phyloP scores from a whole-genome alignment of 208 protist genomes.

The Crithidia thermophila region DNA sequence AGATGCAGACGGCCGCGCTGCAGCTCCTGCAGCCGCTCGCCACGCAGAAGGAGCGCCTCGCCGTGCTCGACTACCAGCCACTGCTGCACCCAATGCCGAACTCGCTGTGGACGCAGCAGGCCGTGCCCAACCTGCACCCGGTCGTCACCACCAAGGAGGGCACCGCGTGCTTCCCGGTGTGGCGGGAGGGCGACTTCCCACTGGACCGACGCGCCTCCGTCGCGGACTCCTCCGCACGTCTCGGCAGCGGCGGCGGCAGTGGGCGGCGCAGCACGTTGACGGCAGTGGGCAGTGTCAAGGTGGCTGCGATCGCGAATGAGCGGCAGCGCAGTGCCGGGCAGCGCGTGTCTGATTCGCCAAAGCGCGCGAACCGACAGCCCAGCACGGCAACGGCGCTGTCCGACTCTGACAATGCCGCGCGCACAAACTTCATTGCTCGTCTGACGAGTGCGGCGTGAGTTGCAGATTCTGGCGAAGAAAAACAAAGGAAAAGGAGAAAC shows the following conservation, averaged over 20 bases:
- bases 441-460: not conserved
- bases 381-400: slow-evolving; percentile 7
- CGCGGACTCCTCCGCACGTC: slow-evolving; percentile 4
- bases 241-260: slow-evolving; percentile 11
- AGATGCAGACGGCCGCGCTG: slow-evolving; percentile 54
- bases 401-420: slow-evolving; percentile 18
- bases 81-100: slow-evolving; percentile 65
- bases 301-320: slow-evolving; percentile 18
- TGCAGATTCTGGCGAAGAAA: no score
- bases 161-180: slow-evolving; percentile 51
- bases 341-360: slow-evolving; percentile 17
- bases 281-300: slow-evolving; percentile 5
- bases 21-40: slow-evolving; percentile 82
- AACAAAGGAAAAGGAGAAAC: no score
- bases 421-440: slow-evolving; percentile 8
- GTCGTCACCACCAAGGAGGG: slow-evolving; percentile 40
- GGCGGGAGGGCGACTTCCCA: slow-evolving; percentile 72
- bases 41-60: slow-evolving; percentile 30
- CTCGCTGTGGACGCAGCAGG: slow-evolving; percentile 72
- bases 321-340: slow-evolving; percentile 17
- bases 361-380: slow-evolving; percentile 6
- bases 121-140: slow-evolving; percentile 70
- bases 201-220: slow-evolving; percentile 31
- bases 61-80: slow-evolving; percentile 74
- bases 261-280: slow-evolving; percentile 20